A percentile compares a stretch with the other conserved stretches of the same genome.
phyloP scores from a whole-genome alignment of 2,329 filamentous ascomycete genomes.

The Karstenula rhodostoma region DNA sequence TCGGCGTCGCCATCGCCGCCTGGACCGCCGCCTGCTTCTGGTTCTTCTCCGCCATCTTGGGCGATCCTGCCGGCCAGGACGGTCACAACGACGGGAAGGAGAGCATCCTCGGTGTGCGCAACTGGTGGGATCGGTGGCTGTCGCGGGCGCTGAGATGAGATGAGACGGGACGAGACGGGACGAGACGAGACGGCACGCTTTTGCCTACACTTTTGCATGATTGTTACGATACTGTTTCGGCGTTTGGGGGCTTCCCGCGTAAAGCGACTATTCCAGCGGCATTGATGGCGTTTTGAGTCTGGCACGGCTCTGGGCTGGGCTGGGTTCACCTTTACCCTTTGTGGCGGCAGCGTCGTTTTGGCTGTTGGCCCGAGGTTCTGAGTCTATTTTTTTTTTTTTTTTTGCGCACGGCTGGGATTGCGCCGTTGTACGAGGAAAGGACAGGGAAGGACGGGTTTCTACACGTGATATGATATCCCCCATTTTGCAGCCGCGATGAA shows the following conservation, averaged over 20 bases:
- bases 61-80: conserved; percentile 67
- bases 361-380: neutral
- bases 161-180: too few relatives aligned
- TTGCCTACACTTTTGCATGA: neutral
- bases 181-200: neutral
- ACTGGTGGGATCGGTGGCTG: conserved; percentile 69
- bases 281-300: conserved; percentile 11
- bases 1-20: conserved; percentile 63
- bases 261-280: conserved; percentile 11
- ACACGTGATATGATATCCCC: neutral
- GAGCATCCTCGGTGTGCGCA: conserved; percentile 64
- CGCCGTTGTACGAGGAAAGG: too few relatives aligned
- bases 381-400: neutral
- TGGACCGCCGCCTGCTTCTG: conserved; percentile 70
- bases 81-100: conserved; percentile 68
- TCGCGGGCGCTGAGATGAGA: conserved; percentile 45
- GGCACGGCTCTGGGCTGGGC: neutral
- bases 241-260: neutral
- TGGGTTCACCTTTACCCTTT: neutral
- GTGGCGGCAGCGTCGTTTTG: neutral
- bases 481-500: too few relatives aligned
- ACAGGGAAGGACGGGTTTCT: neutral
- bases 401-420: too few relatives aligned
- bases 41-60: conserved; percentile 67
- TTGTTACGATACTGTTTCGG: conserved; percentile 5